These are phyloP conservation scores for Kurtzmaniella quercitrusa DNA, from an alignment of 1,139 yeast species.

Conservation along the genomic window DNA sequence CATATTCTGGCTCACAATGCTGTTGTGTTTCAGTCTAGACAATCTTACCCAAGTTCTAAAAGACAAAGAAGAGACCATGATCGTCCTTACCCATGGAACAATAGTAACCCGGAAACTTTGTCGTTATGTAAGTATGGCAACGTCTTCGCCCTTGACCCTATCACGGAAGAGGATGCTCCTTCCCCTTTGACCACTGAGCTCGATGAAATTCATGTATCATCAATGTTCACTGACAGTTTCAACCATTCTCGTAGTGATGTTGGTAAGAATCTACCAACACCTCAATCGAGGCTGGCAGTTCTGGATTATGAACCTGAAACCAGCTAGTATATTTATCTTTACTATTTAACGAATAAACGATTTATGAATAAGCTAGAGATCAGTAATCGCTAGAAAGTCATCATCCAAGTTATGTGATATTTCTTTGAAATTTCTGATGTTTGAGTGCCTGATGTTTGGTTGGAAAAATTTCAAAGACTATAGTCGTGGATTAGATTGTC, in stretches of 20 bases:
- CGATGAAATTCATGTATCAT: neutral
- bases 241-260: neutral
- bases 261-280: neutral
- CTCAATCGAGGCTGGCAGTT: neutral
- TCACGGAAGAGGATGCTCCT: conserved; percentile 2
- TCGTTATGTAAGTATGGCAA: conserved; percentile 3
- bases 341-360: neutral
- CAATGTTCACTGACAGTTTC: neutral
- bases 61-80: conserved; percentile 1
- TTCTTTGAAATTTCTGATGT: too few species aligned
- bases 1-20: conserved; percentile 7
- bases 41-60: neutral
- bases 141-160: conserved; percentile 5
- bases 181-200: neutral
- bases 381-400: too few species aligned
- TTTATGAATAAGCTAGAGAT: neutral
- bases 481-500: too few species aligned
- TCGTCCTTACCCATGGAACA: conserved; percentile 7
- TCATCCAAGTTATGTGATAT: too few species aligned
- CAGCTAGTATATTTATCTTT: neutral
- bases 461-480: too few species aligned
- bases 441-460: too few species aligned
- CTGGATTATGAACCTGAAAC: neutral
- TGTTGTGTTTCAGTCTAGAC: neutral
- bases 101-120: conserved; percentile 4